A percentile compares a stretch with the other conserved stretches of the same genome.
Conservation (phyloP, 2,329 filamentous ascomycete species). For the Colletotrichum melonis region DNA sequence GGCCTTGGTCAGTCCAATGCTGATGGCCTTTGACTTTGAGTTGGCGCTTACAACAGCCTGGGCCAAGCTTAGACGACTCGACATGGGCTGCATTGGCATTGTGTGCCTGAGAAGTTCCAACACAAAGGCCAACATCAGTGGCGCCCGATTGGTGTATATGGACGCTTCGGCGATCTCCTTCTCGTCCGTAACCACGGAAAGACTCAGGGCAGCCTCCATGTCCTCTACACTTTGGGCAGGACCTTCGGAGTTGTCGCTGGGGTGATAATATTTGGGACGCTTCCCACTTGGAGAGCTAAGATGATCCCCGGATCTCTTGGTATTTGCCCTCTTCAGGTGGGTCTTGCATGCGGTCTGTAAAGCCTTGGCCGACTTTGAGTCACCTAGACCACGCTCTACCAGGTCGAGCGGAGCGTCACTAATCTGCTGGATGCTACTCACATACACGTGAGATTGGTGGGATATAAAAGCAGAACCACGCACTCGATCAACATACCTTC, state of each 20-base stretch:
- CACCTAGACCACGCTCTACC: constrained; percentile 59
- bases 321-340: constrained; percentile 51
- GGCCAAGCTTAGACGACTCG: constrained; percentile 84
- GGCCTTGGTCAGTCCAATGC: constrained; percentile 74
- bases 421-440: constrained; percentile 63
- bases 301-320: constrained; percentile 3
- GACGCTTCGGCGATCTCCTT: constrained; percentile 66
- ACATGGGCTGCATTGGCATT: constrained; percentile 86
- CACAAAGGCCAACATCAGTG: constrained; percentile 84
- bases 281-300: constrained; percentile 38
- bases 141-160: constrained; percentile 82
- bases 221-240: constrained; percentile 53
- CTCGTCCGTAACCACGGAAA: constrained; percentile 70
- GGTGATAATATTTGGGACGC: neutral
- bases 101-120: constrained; percentile 80
- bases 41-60: constrained; percentile 88
- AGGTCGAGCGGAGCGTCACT: constrained; percentile 58
- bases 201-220: constrained; percentile 69
- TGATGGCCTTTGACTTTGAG: constrained; percentile 80
- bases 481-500: constrained; percentile 57
- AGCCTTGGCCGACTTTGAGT: constrained; percentile 61
- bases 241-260: constrained; percentile 34
- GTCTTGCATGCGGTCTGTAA: constrained; percentile 67
- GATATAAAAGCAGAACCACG: neutral
- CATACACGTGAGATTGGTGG: constrained; percentile 12